These are phyloP conservation scores for Erysimum cheiranthoides DNA, from an alignment of 345 rosid genomes.

Conservation along the genomic window DNA sequence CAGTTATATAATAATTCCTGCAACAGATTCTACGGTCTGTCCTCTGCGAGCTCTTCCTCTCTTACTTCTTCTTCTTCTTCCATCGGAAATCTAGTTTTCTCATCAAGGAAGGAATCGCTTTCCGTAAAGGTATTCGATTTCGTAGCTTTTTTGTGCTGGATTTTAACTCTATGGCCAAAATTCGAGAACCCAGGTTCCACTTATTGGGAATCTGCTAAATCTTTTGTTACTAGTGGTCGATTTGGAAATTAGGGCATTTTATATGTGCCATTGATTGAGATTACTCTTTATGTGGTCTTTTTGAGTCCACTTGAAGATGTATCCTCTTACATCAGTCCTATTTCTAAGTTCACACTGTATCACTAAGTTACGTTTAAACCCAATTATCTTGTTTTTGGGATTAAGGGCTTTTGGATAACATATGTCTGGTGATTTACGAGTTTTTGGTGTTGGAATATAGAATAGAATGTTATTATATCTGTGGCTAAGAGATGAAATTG, in stretches of 20 bases:
- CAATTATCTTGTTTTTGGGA: too few relatives aligned
- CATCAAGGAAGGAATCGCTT: slow-evolving; percentile 46
- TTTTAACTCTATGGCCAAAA: background rate
- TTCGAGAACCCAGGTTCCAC: slow-evolving; percentile 32
- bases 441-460: background rate
- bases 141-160: background rate
- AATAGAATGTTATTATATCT: background rate
- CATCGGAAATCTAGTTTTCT: slow-evolving; percentile 11
- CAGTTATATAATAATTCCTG: slow-evolving; percentile 25
- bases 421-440: background rate
- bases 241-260: slow-evolving; percentile 21
- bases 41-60: slow-evolving; percentile 29
- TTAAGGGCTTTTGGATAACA: background rate
- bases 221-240: slow-evolving; percentile 17
- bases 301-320: background rate
- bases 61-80: slow-evolving; percentile 24
- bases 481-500: background rate
- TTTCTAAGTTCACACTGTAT: background rate
- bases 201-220: background rate
- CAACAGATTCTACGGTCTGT: slow-evolving; percentile 43
- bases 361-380: background rate
- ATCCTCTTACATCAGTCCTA: background rate
- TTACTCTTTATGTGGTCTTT: slow-evolving; percentile 7
- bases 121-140: slow-evolving; percentile 57
- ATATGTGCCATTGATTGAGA: slow-evolving; percentile 1